Conservation (phyloP, 1,284 basidiomycete species). For the Melampsora occidentalis region DNA sequence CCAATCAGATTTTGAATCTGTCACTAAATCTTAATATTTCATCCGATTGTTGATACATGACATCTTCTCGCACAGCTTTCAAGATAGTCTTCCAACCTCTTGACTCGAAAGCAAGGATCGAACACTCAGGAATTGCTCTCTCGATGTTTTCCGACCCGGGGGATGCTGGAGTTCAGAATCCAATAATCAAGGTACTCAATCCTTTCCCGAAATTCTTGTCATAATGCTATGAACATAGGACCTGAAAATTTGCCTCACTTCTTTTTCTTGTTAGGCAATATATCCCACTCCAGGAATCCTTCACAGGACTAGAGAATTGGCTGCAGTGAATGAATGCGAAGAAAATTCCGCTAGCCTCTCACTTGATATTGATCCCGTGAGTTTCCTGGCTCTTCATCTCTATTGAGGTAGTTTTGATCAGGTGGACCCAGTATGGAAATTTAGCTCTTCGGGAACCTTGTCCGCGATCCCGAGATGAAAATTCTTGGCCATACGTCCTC, state of each 20-base stretch:
- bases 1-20: too few relatives aligned
- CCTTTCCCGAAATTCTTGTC: background rate
- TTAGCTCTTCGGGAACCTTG: conserved; percentile 32
- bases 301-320: conserved; percentile 36
- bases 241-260: background rate
- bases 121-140: conserved; percentile 40
- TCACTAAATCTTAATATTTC: background rate
- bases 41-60: background rate
- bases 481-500: conserved; percentile 26
- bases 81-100: conserved; percentile 40
- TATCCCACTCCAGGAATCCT: conserved; percentile 42
- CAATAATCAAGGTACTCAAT: conserved; percentile 35
- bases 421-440: conserved; percentile 30
- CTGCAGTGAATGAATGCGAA: conserved; percentile 16
- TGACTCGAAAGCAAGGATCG: conserved; percentile 41
- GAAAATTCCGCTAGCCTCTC: conserved; percentile 39
- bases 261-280: conserved; percentile 22
- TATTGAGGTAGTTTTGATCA: background rate
- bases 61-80: conserved; percentile 12
- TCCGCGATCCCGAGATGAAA: conserved; percentile 27
- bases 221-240: too few relatives aligned
- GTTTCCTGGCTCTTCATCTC: conserved; percentile 17
- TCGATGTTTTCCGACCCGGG: conserved; percentile 15
- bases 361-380: conserved; percentile 41
- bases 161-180: conserved; percentile 6